Evolutionary conservation across 2,329 filamentous ascomycete genomes (phyloP), one percentile per base, ranked within the genome.

Genomic region (Fusarium paranaense): DNA sequence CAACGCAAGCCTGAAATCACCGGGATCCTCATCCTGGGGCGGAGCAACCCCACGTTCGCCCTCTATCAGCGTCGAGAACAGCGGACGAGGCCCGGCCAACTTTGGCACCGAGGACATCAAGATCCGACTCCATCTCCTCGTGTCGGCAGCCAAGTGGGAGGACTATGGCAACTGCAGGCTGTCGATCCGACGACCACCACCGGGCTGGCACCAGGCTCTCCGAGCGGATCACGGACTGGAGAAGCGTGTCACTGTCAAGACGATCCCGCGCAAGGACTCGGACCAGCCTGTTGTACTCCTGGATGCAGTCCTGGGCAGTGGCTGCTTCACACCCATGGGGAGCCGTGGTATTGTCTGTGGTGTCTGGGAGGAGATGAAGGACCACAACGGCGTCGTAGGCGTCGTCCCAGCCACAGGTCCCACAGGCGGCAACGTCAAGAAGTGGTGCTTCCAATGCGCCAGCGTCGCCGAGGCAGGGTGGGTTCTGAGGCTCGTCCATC

Each of bases 261-360:
- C 91, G 7, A 92, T 94, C 78, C 92, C 91, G 2, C 90, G 91
- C 81, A 90, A 89, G 79, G 82, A 85, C n/a, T 81, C 83, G 22
- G 87, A 89, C 37, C 82, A 85, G 71, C 89, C 90, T 25, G 86
- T 91, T 70, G 87, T 92, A 1, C 83, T 97, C 38, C 87, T 98
- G 1, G 96, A 98, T 81, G 94, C 94, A 1, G 95, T 95, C 57
- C 86, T 98, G 2, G 93, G 93, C 13, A 95, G 95, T 80, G 93
- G 91, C 66, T 95, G 94, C 79, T 97, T 98, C 83, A 93, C 95
- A 75, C 87, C 94, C 20, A 90, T 98, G 69, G 95, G 94, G 6
- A 90, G 93, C 74, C 93, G 94, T 37, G 95, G 95, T 56, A 96
- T 98, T 78, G 94, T 97, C 2, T 91, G 97, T 65, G 95, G 93